Evolutionary conservation across 192 early-diverging fungal species (phyloP), one percentile per base, ranked within the genome.

Genomic region (Backusella circina): DNA sequence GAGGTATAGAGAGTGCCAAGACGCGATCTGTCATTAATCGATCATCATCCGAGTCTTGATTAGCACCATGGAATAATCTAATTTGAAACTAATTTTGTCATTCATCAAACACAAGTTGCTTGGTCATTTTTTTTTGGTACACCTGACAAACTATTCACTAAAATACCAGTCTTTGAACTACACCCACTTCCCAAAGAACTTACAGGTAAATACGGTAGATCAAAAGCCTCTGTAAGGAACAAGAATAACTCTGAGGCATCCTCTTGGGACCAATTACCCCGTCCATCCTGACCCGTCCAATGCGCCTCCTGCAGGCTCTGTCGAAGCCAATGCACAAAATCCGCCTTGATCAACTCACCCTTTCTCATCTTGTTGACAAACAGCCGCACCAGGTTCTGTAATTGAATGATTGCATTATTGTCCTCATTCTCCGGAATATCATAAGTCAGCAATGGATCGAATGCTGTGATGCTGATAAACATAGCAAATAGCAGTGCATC

Each of bases 81-180:
- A 67, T 36, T 35, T 67, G 65, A 67, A 67, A 67, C 65, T 67
- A 36, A 36, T 67, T n/a, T 61, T 61, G 54, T 61, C 54, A 32
- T 31, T 65, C 31, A 32, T 65, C 26, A 65, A 64, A 31, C 13
- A 65, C 16, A 31, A 65, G 64, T 47, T 41, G 0, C 15, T 41
- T 41, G 10, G 3, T 4, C 39, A 41, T 18, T 15, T 41, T 41
- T n/a, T 1, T 10, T 5, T 5, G 7, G 13, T 41, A 47, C 44
- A 47, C 44, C 44, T 47, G 18, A 47, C 6, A 47, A 47, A 0
- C 15, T 12, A n/a, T n/a, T 41, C 3, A 41, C 39, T 51, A 51
- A 61, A 26, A 61, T 28, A 15, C 26, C 8, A 26, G 0, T 12
- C 9, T 26, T 23, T 57, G n/a, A 28, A 23, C 54, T 47, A 47